Conservation (phyloP, 2,329 filamentous ascomycete genomes). For the Apiospora malaysiana region DNA sequence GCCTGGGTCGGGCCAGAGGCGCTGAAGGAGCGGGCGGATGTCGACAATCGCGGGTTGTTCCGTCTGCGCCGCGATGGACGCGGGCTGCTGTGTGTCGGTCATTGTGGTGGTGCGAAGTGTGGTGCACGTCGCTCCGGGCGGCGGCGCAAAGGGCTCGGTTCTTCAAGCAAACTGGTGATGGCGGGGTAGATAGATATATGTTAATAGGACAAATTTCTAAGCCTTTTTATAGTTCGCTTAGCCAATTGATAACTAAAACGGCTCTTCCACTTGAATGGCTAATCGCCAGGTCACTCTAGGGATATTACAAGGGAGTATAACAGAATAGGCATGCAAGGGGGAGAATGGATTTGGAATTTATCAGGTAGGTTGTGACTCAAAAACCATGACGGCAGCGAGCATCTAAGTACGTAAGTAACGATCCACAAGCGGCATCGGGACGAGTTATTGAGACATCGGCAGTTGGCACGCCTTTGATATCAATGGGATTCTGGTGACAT, state of each 20-base stretch:
- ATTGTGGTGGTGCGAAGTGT: background rate
- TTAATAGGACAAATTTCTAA: background rate
- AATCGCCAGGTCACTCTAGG: no score
- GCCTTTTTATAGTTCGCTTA: background rate
- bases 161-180: background rate
- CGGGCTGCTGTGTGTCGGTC: slow-evolving; percentile 23
- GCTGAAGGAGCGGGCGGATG: slow-evolving; percentile 75
- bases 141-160: slow-evolving; percentile 3
- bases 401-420: slow-evolving; percentile 6
- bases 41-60: slow-evolving; percentile 46
- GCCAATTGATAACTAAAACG: background rate
- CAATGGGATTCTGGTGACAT: background rate
- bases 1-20: slow-evolving; percentile 68
- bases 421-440: slow-evolving; percentile 15
- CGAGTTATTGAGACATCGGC: background rate
- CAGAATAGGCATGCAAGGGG: background rate
- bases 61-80: slow-evolving; percentile 27
- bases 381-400: background rate
- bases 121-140: background rate
- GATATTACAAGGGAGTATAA: background rate
- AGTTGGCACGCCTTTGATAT: background rate
- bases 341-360: background rate
- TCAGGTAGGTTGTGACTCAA: background rate
- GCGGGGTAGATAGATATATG: slow-evolving; percentile 15
- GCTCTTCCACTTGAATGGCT: no score